Conservation (phyloP, 495 filamentous ascomycete species). For the Neurospora discreta region DNA sequence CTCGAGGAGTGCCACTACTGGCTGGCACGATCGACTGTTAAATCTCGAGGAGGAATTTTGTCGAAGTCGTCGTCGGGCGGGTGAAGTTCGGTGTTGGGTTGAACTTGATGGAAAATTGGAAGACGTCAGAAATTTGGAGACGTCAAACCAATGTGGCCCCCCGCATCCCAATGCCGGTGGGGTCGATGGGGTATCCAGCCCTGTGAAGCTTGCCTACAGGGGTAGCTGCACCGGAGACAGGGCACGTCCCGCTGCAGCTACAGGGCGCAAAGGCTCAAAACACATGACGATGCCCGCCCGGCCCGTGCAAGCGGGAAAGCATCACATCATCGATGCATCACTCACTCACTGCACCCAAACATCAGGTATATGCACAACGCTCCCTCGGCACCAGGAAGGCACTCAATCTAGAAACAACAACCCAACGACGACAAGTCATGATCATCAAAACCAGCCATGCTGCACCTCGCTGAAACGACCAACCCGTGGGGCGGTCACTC, state of each 20-base stretch:
- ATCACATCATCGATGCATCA: not conserved
- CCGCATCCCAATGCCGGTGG: not conserved
- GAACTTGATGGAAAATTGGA: not conserved
- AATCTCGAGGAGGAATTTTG: slow-evolving; percentile 40
- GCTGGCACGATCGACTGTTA: slow-evolving; percentile 42
- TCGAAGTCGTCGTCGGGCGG: not conserved
- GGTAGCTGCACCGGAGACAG: not conserved
- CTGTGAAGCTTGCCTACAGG: not conserved
- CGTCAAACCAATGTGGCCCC: not conserved
- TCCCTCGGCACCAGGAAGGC: not conserved
- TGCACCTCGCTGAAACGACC: not conserved
- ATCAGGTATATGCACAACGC: not conserved
- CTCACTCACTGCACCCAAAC: not conserved
- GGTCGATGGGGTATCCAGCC: not conserved
- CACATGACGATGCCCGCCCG: not conserved
- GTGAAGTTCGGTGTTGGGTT: not conserved
- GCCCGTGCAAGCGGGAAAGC: not conserved
- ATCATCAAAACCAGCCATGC: slow-evolving; percentile 5
- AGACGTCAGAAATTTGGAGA: not conserved
- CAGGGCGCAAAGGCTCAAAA: not conserved
- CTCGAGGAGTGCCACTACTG: slow-evolving; percentile 38
- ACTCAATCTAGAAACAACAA: not conserved
- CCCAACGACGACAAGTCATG: not conserved
- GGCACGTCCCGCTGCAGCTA: not conserved
- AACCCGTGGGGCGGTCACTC: slow-evolving; percentile 9